Evolutionary conservation across 306 rosid genomes (phyloP).

Genomic region (Erythrophleum fordii): DNA sequence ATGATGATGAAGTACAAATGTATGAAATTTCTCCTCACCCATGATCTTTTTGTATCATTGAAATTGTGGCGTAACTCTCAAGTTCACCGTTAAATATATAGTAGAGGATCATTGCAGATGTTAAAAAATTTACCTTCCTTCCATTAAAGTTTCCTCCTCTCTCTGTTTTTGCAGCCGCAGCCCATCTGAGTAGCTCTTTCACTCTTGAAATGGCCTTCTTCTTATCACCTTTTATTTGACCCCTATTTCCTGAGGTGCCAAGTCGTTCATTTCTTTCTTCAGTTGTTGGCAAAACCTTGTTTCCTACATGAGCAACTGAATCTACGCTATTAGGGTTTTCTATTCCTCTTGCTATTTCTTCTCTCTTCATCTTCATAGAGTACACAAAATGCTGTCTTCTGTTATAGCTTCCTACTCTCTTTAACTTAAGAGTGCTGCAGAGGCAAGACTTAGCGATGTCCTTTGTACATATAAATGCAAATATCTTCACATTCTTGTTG

Average conservation of each 20-base stretch:
- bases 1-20: not conserved
- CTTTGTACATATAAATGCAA: conserved; percentile 51
- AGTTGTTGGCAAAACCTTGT: conserved; percentile 74
- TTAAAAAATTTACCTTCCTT: conserved; percentile 56
- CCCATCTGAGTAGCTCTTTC: conserved; percentile 95
- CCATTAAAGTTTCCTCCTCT: conserved; percentile 66
- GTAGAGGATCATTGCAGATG: not conserved
- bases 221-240: conserved; percentile 51
- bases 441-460: conserved; percentile 62
- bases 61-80: not conserved
- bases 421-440: conserved; percentile 51
- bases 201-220: conserved; percentile 70
- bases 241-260: conserved; percentile 47
- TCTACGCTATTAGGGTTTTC: conserved; percentile 55
- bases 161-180: conserved; percentile 73
- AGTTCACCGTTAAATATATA: not conserved
- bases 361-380: conserved; percentile 71
- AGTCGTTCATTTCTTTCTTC: conserved; percentile 53
- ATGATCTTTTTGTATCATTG: not conserved
- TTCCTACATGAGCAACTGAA: conserved; percentile 55
- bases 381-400: conserved; percentile 40
- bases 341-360: conserved; percentile 49
- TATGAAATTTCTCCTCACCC: not conserved
- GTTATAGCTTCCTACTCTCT: conserved; percentile 39
- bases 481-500: conserved; percentile 58